These are phyloP conservation scores for Luffa acutangula DNA, from an alignment of 306 rosid species.

Conservation along the genomic window DNA sequence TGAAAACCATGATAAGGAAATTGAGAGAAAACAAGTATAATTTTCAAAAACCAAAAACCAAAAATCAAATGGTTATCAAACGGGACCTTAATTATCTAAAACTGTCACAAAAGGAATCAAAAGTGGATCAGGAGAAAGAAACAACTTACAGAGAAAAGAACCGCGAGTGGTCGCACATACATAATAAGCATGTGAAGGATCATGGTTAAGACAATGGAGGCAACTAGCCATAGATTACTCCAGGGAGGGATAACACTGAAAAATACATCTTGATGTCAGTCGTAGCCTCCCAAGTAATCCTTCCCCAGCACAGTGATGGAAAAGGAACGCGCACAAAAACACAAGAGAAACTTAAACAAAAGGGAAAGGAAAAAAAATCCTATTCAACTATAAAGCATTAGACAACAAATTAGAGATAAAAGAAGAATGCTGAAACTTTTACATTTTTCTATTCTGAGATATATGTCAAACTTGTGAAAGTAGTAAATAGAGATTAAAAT, in stretches of 20 bases:
- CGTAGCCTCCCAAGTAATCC: not conserved
- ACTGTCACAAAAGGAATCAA: slow-evolving; percentile 10
- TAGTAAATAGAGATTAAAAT: no score
- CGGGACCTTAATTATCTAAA: not conserved
- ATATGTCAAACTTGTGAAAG: no score
- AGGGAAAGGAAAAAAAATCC: not conserved
- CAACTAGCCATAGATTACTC: slow-evolving; percentile 97
- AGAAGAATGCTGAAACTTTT: not conserved
- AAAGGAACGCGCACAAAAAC: not conserved
- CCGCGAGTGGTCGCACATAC: slow-evolving; percentile 81
- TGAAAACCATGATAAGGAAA: no score
- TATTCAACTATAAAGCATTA: not conserved
- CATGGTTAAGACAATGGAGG: slow-evolving; percentile 78
- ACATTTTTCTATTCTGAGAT: not conserved
- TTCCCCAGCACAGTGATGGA: not conserved
- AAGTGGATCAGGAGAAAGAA: slow-evolving; percentile 14
- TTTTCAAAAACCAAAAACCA: no score
- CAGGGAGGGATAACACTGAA: slow-evolving; percentile 92
- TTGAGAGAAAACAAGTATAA: no score
- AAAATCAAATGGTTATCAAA: no score
- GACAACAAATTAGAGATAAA: not conserved
- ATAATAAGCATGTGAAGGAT: slow-evolving; percentile 72
- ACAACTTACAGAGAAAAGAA: slow-evolving; percentile 90
- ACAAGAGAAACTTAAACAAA: not conserved
- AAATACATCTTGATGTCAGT: slow-evolving; percentile 8